phyloP scores from a whole-genome alignment of 2,329 filamentous ascomycete species.

The Monosporascus sp. region DNA sequence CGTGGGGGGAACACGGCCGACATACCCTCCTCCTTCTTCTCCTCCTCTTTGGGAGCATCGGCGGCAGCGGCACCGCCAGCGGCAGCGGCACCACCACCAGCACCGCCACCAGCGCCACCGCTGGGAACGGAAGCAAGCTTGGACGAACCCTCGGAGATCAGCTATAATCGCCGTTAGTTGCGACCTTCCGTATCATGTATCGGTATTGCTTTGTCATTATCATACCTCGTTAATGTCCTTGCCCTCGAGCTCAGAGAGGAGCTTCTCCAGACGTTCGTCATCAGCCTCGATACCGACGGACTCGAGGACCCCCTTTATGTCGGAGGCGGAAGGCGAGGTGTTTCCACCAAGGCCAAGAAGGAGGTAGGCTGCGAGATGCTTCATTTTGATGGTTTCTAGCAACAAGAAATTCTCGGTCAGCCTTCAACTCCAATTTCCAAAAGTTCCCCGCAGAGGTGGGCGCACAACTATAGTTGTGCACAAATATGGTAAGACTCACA shows the following conservation, averaged over 20 bases:
- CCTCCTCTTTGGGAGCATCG: conserved; percentile 62
- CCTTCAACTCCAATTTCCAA: no score
- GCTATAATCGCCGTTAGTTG: conserved; percentile 44
- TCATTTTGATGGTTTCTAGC: conserved; percentile 67
- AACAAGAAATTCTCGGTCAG: no score
- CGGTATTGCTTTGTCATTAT: neutral
- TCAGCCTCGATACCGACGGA: conserved; percentile 96
- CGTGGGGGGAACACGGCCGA: conserved; percentile 29
- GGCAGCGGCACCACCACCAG: conserved; percentile 61
- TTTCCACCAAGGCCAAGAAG: conserved; percentile 94
- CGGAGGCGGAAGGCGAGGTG: conserved; percentile 74
- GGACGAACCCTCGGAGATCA: conserved; percentile 81
- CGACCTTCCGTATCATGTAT: neutral
- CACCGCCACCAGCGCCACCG: conserved; percentile 74
- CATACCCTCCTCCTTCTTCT: conserved; percentile 72
- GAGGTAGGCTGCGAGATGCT: conserved; percentile 99
- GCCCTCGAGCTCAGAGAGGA: conserved; percentile 86
- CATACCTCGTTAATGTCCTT: conserved; percentile 91
- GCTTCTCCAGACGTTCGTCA: conserved; percentile 74
- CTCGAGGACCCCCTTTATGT: conserved; percentile 84
- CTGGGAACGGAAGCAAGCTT: conserved; percentile 98
- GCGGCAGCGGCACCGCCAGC: conserved; percentile 58
- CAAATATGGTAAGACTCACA: conserved; percentile 28
- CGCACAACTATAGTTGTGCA: conserved; percentile 2
- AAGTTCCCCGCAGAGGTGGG: no score